Percentiles rank a stretch among this genome's conserved stretches.
These are phyloP conservation scores for Xerocomus amazonicus DNA, from an alignment of 1,284 basidiomycete species.

Conservation along the genomic window DNA sequence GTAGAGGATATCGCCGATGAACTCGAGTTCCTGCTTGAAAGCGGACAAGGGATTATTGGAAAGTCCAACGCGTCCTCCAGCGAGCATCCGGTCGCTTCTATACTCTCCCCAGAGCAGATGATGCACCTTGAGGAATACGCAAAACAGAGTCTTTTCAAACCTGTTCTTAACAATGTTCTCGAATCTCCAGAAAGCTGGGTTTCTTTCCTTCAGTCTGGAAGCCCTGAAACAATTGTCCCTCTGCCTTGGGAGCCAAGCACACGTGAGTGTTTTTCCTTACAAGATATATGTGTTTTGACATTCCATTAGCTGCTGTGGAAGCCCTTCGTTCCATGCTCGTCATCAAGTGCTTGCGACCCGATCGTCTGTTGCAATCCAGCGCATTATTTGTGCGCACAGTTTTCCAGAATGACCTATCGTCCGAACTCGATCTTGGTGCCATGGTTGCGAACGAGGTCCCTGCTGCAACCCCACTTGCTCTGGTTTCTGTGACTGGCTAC, in stretches of 20 bases:
- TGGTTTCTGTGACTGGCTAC: slow-evolving; percentile 93
- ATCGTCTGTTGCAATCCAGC: slow-evolving; percentile 81
- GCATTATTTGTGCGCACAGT: slow-evolving; percentile 70
- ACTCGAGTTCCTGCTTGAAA: slow-evolving; percentile 87
- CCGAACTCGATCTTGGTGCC: slow-evolving; percentile 68
- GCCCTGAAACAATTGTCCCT: slow-evolving; percentile 74
- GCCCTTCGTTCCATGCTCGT: slow-evolving; percentile 75
- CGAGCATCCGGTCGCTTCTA: slow-evolving; percentile 40
- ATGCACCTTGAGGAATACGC: slow-evolving; percentile 66
- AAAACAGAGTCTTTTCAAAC: slow-evolving; percentile 73
- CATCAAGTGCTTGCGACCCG: slow-evolving; percentile 88
- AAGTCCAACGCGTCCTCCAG: slow-evolving; percentile 36
- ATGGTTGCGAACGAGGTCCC: slow-evolving; percentile 81
- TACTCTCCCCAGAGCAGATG: slow-evolving; percentile 65
- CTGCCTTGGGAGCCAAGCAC: slow-evolving; percentile 73
- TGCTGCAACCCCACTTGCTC: slow-evolving; percentile 79
- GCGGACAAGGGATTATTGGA: slow-evolving; percentile 64
- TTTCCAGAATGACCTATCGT: slow-evolving; percentile 79
- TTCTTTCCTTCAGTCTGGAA: slow-evolving; percentile 65
- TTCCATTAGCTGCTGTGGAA: slow-evolving; percentile 58
- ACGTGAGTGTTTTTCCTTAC: slow-evolving; percentile 46
- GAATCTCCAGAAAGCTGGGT: slow-evolving; percentile 73
- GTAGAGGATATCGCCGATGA: slow-evolving; percentile 80
- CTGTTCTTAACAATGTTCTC: slow-evolving; percentile 66
- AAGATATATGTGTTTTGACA: slow-evolving; percentile 11